Evolutionary conservation across 2,329 filamentous ascomycete genomes (phyloP), one percentile per base, ranked within the genome.

Genomic region (Raffaelea albimanens): DNA sequence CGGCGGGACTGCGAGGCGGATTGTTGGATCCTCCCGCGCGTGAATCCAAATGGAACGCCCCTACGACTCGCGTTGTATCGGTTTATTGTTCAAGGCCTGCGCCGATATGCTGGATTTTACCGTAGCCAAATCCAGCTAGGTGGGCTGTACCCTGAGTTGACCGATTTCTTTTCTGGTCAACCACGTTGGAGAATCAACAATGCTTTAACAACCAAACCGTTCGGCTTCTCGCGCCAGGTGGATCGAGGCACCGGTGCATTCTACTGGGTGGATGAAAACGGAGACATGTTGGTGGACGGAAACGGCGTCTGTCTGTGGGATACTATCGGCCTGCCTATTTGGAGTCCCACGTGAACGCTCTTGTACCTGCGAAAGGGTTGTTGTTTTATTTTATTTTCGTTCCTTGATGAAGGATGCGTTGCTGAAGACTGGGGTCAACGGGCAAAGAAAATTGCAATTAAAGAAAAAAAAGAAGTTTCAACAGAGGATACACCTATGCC

Each of bases 81-180:
- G 20, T 19, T 40, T n/a, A 9, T 40, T 9, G 39, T 40, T 21
- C 39, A 40, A 21, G 39, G 39, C 39, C 18, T 40, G 9, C 39
- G 39, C 16, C 9, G 39, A 40, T 40, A 9, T 40, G 10, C 62
- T 23, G 31, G 52, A 45, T 31, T 42, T 44, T n/a, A 47, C 48
- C 31, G 31, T 10, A 9, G 16, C 31, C 9, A 34, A 9, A 34
- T 16, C 16, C 31, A 9, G 31, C 9, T 34, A 9, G 10, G 16
- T 16, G 31, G 31, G 9, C 9, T 34, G 16, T n/a, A n/a, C n/a
- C n/a, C n/a, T n/a, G n/a, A n/a, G n/a, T n/a, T 10, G 10, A 16
- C 10, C 31, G 31, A 9, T 16, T 34, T 34, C 9, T 34, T 34
- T 34, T 34, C 16, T 34, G 31, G 9, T 34, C 31, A 10, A 34